Conservation (phyloP, 164 flowering plant species). For the Magnolia changhungtana region DNA sequence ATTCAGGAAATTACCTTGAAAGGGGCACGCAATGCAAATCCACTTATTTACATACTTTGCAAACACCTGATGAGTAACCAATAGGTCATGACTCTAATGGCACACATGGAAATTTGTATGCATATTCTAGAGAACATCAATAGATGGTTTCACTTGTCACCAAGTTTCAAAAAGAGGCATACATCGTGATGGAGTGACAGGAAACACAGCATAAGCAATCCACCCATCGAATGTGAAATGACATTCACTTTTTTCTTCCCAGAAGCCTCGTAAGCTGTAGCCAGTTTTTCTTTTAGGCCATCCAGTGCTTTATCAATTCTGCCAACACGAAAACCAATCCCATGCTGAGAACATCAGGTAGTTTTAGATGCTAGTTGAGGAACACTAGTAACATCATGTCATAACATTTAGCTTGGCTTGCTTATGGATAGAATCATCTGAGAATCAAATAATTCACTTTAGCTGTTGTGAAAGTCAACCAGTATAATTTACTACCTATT, state of each 20-base stretch:
- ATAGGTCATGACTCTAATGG: neutral
- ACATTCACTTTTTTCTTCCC: slow-evolving; percentile 84
- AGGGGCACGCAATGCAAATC: slow-evolving; percentile 89
- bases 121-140: neutral
- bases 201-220: slow-evolving; percentile 72
- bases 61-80: slow-evolving; percentile 53
- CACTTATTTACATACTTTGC: slow-evolving; percentile 77
- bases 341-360: slow-evolving; percentile 12
- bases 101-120: neutral
- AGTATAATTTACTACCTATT: slow-evolving; percentile 51
- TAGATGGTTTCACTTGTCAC: neutral
- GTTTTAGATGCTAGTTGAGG: slow-evolving; percentile 10
- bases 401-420: slow-evolving; percentile 1
- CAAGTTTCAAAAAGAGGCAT: slow-evolving; percentile 12
- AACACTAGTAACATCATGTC: slow-evolving; percentile 5
- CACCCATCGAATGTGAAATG: slow-evolving; percentile 96
- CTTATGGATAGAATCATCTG: neutral
- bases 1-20: slow-evolving; percentile 58
- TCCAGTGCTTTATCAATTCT: slow-evolving; percentile 66
- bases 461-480: neutral
- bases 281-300: slow-evolving; percentile 63
- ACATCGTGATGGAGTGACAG: slow-evolving; percentile 75
- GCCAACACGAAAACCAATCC: slow-evolving; percentile 20
- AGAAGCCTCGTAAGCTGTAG: slow-evolving; percentile 72
- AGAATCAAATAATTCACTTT: slow-evolving; percentile 10